phyloP scores from a whole-genome alignment of 169 alveolate species.

The Fabrea salina region DNA sequence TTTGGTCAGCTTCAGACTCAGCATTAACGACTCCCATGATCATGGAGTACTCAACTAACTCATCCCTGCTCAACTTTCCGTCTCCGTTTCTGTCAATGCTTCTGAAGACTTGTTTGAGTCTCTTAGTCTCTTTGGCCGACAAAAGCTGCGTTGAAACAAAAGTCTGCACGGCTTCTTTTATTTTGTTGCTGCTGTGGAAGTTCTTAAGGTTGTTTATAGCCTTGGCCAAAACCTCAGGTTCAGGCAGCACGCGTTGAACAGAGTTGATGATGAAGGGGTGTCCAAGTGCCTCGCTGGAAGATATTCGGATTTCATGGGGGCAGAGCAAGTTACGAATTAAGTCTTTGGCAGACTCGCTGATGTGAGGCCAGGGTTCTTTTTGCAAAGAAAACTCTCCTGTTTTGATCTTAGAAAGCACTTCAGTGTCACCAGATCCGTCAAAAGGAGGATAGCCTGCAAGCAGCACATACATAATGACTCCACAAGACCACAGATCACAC shows the following conservation, averaged over 20 bases:
- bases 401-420: conserved; percentile 53
- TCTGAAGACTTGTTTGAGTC: not conserved
- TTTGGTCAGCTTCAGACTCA: not conserved
- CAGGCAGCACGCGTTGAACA: not conserved
- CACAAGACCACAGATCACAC: conserved; percentile 29
- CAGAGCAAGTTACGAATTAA: not conserved
- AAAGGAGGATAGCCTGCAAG: conserved; percentile 81
- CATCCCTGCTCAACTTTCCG: conserved; percentile 32
- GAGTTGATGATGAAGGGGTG: not conserved
- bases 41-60: not conserved
- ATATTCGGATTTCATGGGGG: not conserved
- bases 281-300: conserved; percentile 1
- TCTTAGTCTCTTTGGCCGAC: conserved; percentile 1
- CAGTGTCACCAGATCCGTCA: conserved; percentile 68
- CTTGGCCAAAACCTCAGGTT: not conserved
- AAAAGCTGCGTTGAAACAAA: conserved; percentile 9
- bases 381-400: conserved; percentile 32
- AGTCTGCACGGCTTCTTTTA: conserved; percentile 19
- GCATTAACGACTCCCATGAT: conserved; percentile 1
- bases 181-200: not conserved
- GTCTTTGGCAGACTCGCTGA: conserved; percentile 21
- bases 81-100: conserved; percentile 34
- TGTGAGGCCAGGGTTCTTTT: not conserved
- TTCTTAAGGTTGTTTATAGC: not conserved
- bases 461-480: conserved; percentile 66